phyloP scores from a whole-genome alignment of 164 flowering plant species.

The Kingdonia uniflora region DNA sequence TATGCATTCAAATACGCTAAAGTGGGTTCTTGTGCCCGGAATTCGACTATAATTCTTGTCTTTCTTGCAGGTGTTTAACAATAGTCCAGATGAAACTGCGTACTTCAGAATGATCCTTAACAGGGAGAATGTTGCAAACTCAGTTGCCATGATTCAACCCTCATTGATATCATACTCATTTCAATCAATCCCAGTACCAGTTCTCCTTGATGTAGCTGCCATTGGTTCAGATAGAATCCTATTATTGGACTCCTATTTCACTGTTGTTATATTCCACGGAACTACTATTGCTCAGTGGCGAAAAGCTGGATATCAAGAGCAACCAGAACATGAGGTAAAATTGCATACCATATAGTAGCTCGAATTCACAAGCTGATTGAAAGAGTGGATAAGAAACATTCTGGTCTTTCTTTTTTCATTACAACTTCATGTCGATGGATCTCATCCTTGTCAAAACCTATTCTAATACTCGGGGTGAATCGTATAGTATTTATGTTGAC shows the following conservation, averaged over 20 bases:
- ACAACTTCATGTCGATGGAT: no score
- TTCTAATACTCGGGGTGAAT: no score
- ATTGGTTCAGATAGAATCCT: slow-evolving; percentile 86
- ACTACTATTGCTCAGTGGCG: slow-evolving; percentile 90
- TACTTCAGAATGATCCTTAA: slow-evolving; percentile 87
- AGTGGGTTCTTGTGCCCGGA: no score
- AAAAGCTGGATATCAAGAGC: slow-evolving; percentile 82
- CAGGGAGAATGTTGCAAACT: slow-evolving; percentile 87
- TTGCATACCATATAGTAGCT: no score
- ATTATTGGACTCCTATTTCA: slow-evolving; percentile 81
- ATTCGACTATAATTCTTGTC: slow-evolving; percentile 1
- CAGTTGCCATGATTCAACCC: slow-evolving; percentile 96
- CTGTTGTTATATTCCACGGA: slow-evolving; percentile 88
- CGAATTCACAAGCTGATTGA: no score
- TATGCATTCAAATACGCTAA: no score
- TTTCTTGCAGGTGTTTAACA: slow-evolving; percentile 51
- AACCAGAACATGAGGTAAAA: slow-evolving; percentile 76
- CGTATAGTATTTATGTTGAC: no score
- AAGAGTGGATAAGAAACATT: neutral
- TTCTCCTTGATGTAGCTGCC: slow-evolving; percentile 86
- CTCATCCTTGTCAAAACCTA: no score
- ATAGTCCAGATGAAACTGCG: slow-evolving; percentile 99
- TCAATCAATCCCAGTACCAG: slow-evolving; percentile 78
- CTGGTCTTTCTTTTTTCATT: no score
- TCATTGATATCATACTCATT: slow-evolving; percentile 89